Conservation (phyloP, 2,329 filamentous ascomycete genomes). For the Fusarium sublunatum region DNA sequence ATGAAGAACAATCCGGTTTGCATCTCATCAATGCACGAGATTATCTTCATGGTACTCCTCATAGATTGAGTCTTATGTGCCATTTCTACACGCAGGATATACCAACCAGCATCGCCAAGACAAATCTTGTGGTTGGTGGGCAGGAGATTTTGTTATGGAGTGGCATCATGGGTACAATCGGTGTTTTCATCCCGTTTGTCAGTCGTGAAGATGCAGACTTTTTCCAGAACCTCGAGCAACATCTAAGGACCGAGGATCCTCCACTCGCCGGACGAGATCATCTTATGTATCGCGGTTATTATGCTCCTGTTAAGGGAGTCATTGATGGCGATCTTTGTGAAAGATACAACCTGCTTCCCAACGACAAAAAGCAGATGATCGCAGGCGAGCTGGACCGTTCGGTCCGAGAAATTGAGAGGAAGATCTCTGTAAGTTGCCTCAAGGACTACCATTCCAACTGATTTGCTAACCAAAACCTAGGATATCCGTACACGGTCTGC, state of each 20-base stretch:
- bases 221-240: constrained; percentile 92
- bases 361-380: constrained; percentile 95
- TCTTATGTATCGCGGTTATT: constrained; percentile 94
- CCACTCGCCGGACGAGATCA: constrained; percentile 94
- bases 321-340: constrained; percentile 98
- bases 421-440: constrained; percentile 75
- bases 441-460: background rate
- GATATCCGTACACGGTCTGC: constrained; percentile 70
- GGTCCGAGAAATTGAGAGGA: constrained; percentile 92
- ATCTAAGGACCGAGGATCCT: constrained; percentile 86
- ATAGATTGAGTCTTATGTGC: constrained; percentile 84
- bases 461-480: constrained; percentile 51
- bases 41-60: constrained; percentile 90
- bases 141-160: constrained; percentile 93
- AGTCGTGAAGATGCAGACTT: constrained; percentile 96
- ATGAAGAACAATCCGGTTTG: constrained; percentile 89
- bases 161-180: constrained; percentile 93
- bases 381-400: constrained; percentile 92
- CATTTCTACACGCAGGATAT: constrained; percentile 95
- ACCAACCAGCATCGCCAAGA: constrained; percentile 89
- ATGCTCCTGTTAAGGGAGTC: constrained; percentile 93
- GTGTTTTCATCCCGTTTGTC: constrained; percentile 91
- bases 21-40: constrained; percentile 91
- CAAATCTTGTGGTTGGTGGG: constrained; percentile 88
- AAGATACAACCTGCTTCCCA: constrained; percentile 83